Base-by-base conservation (phyloP, 176 grass and related monocot genomes). In the Pontederia crassipes region DNA sequence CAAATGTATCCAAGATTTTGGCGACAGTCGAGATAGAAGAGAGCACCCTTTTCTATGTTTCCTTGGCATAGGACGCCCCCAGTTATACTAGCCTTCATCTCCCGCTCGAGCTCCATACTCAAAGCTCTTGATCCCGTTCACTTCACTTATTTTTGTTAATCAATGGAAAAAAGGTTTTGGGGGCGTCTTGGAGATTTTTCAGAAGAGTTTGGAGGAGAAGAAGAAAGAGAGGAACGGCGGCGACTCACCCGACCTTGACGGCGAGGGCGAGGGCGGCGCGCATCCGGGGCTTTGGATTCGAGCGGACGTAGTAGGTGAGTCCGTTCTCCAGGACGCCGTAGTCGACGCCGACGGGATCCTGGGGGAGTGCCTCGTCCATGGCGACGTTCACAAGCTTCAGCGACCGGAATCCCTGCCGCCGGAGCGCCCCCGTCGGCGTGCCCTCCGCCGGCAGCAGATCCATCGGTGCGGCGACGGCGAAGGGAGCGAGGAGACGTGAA, bases 161-260 rank as follows among this genome's bases (percentile, higher is more conserved):
- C 6, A 40, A 40, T 40, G 4, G 32, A 40, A 40, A 40, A 2
- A 40, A 24, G 20, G 20, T 40, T 40, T 40, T 40, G 32, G 32
- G 32, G 32, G 32, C 32, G 32, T 40, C 32, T 40, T 40, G 32
- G 32, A 40, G 32, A 40, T 40, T 7, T 40, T 4, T 40, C 32
- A 40, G 32, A 40, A 40, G 32, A 7, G 32, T 40, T 40, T 40
- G 32, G 2, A 40, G 32, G 32, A 40, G 11, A 69, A 45, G 32
- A 55, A 13, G 0, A 2, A 10, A 16, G 61, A 49, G 40, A 61
- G 70, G 48, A 48, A 61, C 17, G 12, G 32, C 32, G 32, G 32
- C 32, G 40, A 74, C 93, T 92, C 55, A 98, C 87, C 93, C 93
- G 87, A 91, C 84, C 84, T 92, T 98, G 79, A 92, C 93, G 82